phyloP scores from a whole-genome alignment of 2,329 filamentous ascomycete species.

The Microsporum canis region DNA sequence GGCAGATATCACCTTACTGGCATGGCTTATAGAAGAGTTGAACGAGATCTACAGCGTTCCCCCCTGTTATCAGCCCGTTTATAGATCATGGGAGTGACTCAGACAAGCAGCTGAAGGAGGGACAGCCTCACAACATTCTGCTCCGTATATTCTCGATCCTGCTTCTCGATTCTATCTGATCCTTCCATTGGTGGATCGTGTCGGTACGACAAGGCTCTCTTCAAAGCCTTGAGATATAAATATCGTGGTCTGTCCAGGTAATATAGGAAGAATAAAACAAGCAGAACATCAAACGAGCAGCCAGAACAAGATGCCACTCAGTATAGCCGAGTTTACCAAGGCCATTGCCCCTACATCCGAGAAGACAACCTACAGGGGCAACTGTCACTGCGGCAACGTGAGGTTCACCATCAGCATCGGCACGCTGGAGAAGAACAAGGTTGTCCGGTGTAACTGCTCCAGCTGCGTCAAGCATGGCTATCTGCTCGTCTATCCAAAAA shows the following conservation, averaged over 20 bases:
- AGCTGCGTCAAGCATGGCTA: slow-evolving; percentile 17
- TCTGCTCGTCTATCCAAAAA: slow-evolving; percentile 27
- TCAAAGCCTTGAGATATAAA: background rate
- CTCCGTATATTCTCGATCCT: background rate
- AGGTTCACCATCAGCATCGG: slow-evolving; percentile 14
- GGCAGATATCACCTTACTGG: too few species aligned
- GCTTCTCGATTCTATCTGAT: background rate
- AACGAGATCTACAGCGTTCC: too few species aligned
- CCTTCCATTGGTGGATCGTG: background rate
- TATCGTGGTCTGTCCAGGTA: background rate
- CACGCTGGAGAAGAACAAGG: slow-evolving; percentile 13
- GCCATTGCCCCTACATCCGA: background rate
- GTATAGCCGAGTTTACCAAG: background rate
- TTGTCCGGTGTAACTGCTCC: slow-evolving; percentile 19
- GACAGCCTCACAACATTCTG: background rate
- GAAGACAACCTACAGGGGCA: slow-evolving; percentile 14
- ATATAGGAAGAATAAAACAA: background rate
- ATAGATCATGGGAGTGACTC: background rate
- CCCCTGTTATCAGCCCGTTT: too few species aligned
- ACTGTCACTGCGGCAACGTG: slow-evolving; percentile 20
- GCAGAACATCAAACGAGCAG: background rate
- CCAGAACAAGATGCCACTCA: background rate
- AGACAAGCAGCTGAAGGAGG: background rate
- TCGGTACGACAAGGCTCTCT: too few species aligned
- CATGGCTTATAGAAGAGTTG: too few species aligned